phyloP scores from a whole-genome alignment of 176 grass and related monocot species.

The Aegilops sharonensis region DNA sequence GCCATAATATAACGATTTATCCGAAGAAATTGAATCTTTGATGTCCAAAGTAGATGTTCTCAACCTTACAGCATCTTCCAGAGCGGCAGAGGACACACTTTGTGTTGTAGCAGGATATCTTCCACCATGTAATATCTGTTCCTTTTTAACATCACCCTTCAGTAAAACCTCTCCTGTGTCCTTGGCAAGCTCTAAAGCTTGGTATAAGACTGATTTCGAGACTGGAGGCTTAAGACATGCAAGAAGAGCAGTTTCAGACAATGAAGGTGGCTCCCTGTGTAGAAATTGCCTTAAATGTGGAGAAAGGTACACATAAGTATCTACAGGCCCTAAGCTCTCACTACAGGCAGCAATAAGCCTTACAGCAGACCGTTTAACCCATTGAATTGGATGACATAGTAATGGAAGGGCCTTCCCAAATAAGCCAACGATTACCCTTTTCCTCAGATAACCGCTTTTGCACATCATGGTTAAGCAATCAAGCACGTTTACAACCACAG shows the following conservation, averaged over 20 bases:
- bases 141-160: conserved; percentile 51
- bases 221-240: conserved; percentile 82
- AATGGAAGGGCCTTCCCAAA: conserved; percentile 76
- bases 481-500: conserved; percentile 81
- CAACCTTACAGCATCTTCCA: conserved; percentile 49
- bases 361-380: conserved; percentile 88
- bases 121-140: conserved; percentile 43
- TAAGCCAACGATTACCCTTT: conserved; percentile 78
- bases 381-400: conserved; percentile 84
- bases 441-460: conserved; percentile 74
- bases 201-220: conserved; percentile 72
- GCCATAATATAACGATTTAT: conserved; percentile 67
- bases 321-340: conserved; percentile 79
- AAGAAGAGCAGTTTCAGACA: conserved; percentile 71
- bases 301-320: conserved; percentile 89
- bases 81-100: conserved; percentile 8
- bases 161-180: conserved; percentile 61
- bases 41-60: conserved; percentile 45
- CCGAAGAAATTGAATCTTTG: conserved; percentile 63
- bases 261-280: conserved; percentile 71
- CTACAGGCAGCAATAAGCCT: conserved; percentile 76
- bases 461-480: conserved; percentile 92
- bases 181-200: conserved; percentile 81
- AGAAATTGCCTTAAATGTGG: conserved; percentile 73
- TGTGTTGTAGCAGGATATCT: conserved; percentile 34